These are phyloP conservation scores for Podospora appendiculata DNA, from an alignment of 495 filamentous ascomycete species.

Conservation along the genomic window DNA sequence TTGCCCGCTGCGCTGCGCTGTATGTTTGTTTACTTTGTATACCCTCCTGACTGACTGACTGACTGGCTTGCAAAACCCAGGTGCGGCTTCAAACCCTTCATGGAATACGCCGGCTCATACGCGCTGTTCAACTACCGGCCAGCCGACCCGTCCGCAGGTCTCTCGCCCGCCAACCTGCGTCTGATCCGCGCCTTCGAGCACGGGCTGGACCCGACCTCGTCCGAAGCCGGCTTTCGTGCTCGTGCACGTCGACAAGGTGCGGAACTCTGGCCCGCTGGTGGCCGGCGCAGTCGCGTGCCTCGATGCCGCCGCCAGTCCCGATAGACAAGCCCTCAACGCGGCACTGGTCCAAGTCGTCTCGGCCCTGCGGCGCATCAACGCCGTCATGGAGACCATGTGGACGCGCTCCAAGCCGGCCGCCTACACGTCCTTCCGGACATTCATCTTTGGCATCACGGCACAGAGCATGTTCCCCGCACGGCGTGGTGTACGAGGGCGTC, in stretches of 20 bases:
- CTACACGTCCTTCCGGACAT: constrained; percentile 81
- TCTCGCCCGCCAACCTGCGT: constrained; percentile 70
- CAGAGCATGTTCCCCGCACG: constrained; percentile 89
- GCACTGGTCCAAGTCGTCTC: constrained; percentile 53
- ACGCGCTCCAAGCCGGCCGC: constrained; percentile 64
- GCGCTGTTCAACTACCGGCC: constrained; percentile 85
- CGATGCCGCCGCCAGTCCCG: constrained; percentile 28
- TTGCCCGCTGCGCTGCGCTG: constrained; percentile 71
- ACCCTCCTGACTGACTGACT: background rate
- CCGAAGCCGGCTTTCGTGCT: constrained; percentile 89
- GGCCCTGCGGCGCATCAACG: constrained; percentile 64
- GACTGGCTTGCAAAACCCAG: constrained; percentile 20
- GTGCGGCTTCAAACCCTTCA: constrained; percentile 74
- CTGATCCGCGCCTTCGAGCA: constrained; percentile 84
- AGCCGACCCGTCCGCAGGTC: constrained; percentile 52
- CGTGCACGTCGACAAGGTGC: constrained; percentile 79
- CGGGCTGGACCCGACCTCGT: constrained; percentile 76
- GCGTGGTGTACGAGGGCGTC: constrained; percentile 79
- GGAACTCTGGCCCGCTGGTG: constrained; percentile 64
- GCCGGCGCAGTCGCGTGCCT: constrained; percentile 58
- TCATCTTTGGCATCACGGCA: constrained; percentile 86
- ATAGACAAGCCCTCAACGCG: constrained; percentile 51
- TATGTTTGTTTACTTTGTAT: constrained; percentile 36
- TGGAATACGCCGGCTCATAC: constrained; percentile 91
- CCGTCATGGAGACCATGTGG: constrained; percentile 87